Base-by-base conservation (phyloP, 768 basidiomycete genomes). In the Suillus paluster region DNA sequence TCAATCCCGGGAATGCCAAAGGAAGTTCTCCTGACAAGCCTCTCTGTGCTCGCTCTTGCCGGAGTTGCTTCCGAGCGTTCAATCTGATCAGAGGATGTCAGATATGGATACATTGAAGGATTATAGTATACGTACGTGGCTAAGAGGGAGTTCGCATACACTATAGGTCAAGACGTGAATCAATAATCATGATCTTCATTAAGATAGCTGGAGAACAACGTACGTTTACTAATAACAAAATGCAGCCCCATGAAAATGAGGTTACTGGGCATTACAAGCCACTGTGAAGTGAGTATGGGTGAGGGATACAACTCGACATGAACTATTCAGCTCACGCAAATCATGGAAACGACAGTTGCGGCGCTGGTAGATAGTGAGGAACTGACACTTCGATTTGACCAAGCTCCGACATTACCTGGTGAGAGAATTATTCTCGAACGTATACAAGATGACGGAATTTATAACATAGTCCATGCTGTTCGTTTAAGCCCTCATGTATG, bases 211-310 rank as follows among this genome's bases (percentile, higher is more conserved):
- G 4, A 27, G 48, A 17, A 25, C 3, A 33, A 63, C 79, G 55
- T 59, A 83, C 82, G 67, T 71, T 86, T 86, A 66, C 79, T 77
- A 59, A 86, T 85, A 25, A 84, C 75, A 62, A 85, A 82, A 66
- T 85, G 82, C 5, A 86, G 64, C 2, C 79, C 84, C 81, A 83
- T 77, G 65, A 84, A 85, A 11, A 85, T 71, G 5, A 85, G 76
- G 61, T 84, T 83, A 15, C 69, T 62, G 6, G 80, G 78, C 74
- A 83, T 79, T 9, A 71, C 63, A 15, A 84, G 64, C 84, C 84
- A 85, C 84, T 74, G 60, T 5, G 27, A 12, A 4, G 10, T 57
- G 0, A 4, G 30, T 2, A 8, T 5, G 30, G 63, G 57, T 60
- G 50, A 34, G 56, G 11, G 17, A 14, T 17, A 12, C n/a, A 33